These are phyloP conservation scores for Malus asiatica DNA, from an alignment of 306 rosid genomes.

Conservation along the genomic window DNA sequence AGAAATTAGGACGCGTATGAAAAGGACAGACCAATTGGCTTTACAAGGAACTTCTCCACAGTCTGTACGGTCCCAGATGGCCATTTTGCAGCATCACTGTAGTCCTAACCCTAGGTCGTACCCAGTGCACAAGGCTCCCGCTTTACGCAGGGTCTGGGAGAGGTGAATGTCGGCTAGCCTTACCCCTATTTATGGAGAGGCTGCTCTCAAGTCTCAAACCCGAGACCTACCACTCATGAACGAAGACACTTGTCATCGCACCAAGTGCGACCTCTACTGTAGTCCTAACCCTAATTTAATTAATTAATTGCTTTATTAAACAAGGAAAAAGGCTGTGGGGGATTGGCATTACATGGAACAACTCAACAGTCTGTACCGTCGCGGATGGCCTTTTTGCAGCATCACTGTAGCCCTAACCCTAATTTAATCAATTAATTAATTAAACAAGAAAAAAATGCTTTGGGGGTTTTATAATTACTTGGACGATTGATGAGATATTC, in stretches of 20 bases:
- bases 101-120: background rate
- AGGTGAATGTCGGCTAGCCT: no score
- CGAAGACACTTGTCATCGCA: no score
- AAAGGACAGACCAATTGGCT: constrained; percentile 12
- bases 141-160: no score
- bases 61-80: constrained; percentile 6
- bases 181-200: no score
- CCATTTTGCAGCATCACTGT: background rate
- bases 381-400: background rate
- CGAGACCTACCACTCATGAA: no score
- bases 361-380: background rate
- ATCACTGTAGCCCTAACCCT: background rate
- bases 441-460: background rate
- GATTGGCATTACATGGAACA: background rate
- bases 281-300: constrained; percentile 1
- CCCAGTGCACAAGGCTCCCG: no score
- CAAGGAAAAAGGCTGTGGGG: background rate
- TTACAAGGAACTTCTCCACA: constrained; percentile 1
- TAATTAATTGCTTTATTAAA: background rate
- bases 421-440: no score
- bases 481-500: constrained; percentile 12
- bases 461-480: background rate
- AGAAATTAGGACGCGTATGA: constrained; percentile 22
- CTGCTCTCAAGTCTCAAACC: no score
- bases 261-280: background rate